Evolutionary conservation across 257 asterid species (phyloP), one percentile per base, ranked within the genome.

Genomic region (Pogostemon cablin): DNA sequence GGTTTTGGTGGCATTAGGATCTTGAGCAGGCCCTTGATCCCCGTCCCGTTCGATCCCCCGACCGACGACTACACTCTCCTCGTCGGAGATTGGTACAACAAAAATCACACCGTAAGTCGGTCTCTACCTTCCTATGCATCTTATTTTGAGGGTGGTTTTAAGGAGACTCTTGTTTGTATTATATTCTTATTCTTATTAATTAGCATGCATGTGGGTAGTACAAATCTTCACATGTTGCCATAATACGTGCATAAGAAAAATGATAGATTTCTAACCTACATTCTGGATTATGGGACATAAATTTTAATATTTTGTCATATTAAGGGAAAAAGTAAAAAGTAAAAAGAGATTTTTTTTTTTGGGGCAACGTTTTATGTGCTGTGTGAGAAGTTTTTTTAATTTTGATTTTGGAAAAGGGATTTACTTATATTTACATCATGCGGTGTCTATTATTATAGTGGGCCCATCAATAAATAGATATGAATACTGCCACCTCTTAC

Each of bases 21-120:
- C 66, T 38, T 77, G 41, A 84, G 85, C 78, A 58, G 90, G 48
- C 90, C 92, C 39, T 9, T 47, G 3, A 80, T 87, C 69, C 88
- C 83, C 0, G 88, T 87, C 73, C 92, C 92, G 0, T 78, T 87
- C 35, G 77, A 66, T 9, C 80, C 81, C 3, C 89, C 89, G 0
- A 38, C 86, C 7, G 92, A 78, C 6, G 92, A 87, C 68, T 81
- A 32, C 62, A 73, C 78, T 9, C 66, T 78, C 67, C 73, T 87
- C 7, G 70, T 87, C 20, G 92, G 92, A 64, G 92, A 87, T 79
- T 87, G 92, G 92, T 87, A 84, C 86, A 87, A 77, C 64, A n/a
- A 72, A 38, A 84, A 87, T 77, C 92, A 87, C 84, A 87, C 88
- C 20, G 92, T 86, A 83, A 70, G 87, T 54, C 9, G 9, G 1